Conservation (phyloP, 345 rosid genomes). For the Barbarea vulgaris region DNA sequence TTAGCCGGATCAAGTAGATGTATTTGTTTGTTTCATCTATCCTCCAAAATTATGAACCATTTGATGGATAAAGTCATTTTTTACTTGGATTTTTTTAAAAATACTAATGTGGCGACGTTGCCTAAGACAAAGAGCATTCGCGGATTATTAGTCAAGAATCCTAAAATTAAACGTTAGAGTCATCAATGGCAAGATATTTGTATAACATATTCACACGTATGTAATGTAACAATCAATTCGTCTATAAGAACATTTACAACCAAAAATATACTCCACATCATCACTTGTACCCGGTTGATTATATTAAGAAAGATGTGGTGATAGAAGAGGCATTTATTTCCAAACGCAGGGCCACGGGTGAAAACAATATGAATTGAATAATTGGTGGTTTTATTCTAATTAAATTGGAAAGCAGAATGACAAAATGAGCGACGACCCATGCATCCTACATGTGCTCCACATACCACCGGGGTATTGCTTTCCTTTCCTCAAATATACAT, state of each 20-base stretch:
- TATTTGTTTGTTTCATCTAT: too few relatives aligned
- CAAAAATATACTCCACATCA: not conserved
- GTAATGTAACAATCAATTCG: not conserved
- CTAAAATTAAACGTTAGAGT: not conserved
- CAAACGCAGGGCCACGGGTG: constrained; percentile 16
- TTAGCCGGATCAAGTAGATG: not conserved
- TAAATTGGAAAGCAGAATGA: constrained; percentile 14
- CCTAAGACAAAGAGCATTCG: not conserved
- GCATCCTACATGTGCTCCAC: constrained; percentile 28
- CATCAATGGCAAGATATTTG: constrained; percentile 1
- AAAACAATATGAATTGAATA: constrained; percentile 24
- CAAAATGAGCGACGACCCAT: constrained; percentile 33
- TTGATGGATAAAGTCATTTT: too few relatives aligned
- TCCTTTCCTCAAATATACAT: not conserved
- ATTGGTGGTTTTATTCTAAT: not conserved
- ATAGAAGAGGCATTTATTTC: constrained; percentile 9
- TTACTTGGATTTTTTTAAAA: not conserved
- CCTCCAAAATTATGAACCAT: not conserved
- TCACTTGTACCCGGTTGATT: not conserved
- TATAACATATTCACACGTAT: not conserved
- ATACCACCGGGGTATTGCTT: constrained; percentile 25
- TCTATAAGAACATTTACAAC: not conserved
- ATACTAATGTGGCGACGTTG: not conserved
- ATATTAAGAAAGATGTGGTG: constrained; percentile 9
- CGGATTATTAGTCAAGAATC: not conserved